Percentiles rank a stretch among this genome's conserved stretches.
These are phyloP conservation scores for Diphasiastrum complanatum DNA, from an alignment of 83 land plant genomes.

Conservation along the genomic window DNA sequence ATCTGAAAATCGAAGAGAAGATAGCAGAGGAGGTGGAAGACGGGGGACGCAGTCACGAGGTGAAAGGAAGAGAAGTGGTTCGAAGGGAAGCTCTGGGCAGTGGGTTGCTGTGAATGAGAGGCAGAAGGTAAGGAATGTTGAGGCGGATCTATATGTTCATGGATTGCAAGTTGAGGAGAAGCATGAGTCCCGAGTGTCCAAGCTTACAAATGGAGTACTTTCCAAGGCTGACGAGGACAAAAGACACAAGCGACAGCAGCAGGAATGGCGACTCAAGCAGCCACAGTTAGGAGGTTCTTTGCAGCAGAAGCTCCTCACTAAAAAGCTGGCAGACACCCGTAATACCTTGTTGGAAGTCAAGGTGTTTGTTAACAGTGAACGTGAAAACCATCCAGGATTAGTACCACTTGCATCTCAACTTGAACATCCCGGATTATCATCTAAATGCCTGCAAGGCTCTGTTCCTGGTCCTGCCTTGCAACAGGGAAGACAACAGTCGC, in stretches of 20 bases:
- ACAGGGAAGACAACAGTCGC: constrained; percentile 26
- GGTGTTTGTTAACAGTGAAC: too few species aligned
- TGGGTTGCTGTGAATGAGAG: constrained; percentile 32
- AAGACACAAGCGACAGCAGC: too few species aligned
- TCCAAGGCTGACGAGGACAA: too few species aligned
- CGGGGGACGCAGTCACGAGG: not conserved
- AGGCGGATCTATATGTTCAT: constrained; percentile 14
- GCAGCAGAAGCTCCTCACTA: too few species aligned
- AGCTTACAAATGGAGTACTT: not conserved
- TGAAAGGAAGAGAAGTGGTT: not conserved
- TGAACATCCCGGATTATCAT: constrained; percentile 34
- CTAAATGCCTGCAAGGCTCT: constrained; percentile 23
- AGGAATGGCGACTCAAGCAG: too few species aligned
- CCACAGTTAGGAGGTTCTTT: too few species aligned
- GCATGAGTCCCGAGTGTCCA: not conserved
- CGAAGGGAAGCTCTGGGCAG: constrained; percentile 12
- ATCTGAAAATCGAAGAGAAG: too few species aligned
- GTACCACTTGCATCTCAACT: constrained; percentile 18
- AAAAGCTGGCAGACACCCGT: too few species aligned
- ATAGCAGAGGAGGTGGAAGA: constrained; percentile 12
- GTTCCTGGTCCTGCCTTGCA: constrained; percentile 27
- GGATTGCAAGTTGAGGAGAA: not conserved
- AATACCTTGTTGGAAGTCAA: too few species aligned
- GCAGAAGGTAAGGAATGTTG: constrained; percentile 18
- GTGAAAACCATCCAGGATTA: too few species aligned